A percentile compares a stretch with the other conserved stretches of the same genome.
These are phyloP conservation scores for Zymoseptoria tritici DNA, from an alignment of 2,329 filamentous ascomycete species.

Conservation along the genomic window DNA sequence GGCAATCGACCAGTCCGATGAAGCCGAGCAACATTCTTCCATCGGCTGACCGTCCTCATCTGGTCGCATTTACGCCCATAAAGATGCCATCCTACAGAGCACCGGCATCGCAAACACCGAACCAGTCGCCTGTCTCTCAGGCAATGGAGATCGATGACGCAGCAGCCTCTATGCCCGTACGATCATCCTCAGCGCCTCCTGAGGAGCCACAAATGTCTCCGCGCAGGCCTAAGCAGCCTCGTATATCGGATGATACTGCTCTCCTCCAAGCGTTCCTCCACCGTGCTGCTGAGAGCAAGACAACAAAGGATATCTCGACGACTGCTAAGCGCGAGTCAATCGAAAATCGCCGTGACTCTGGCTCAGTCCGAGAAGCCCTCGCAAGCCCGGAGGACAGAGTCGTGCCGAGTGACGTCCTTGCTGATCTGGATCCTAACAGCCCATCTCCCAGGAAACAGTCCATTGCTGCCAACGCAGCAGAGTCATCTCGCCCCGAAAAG, in stretches of 20 bases:
- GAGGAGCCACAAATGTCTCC: slow-evolving; percentile 25
- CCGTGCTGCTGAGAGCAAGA: slow-evolving; percentile 43
- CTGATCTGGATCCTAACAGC: slow-evolving; percentile 43
- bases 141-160: background rate
- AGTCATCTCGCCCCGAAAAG: slow-evolving; percentile 1
- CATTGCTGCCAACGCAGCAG: slow-evolving; percentile 2
- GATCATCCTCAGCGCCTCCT: slow-evolving; percentile 28
- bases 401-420: slow-evolving; percentile 28
- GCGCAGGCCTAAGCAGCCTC: slow-evolving; percentile 23
- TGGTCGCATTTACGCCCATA: slow-evolving; percentile 26
- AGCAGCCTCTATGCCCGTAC: slow-evolving; percentile 1
- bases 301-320: slow-evolving; percentile 14
- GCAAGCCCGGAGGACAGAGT: slow-evolving; percentile 33
- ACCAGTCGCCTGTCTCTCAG: slow-evolving; percentile 7
- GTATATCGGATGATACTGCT: slow-evolving; percentile 41
- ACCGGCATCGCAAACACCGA: background rate
- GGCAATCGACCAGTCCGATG: slow-evolving; percentile 24
- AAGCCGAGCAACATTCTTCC: slow-evolving; percentile 14
- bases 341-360: slow-evolving; percentile 42
- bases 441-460: slow-evolving; percentile 31
- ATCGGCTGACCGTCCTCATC: slow-evolving; percentile 13
- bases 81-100: slow-evolving; percentile 10
- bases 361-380: slow-evolving; percentile 39
- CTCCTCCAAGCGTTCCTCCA: slow-evolving; percentile 44
- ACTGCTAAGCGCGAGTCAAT: slow-evolving; percentile 36